These are phyloP conservation scores for Flammula alnicola DNA, from an alignment of 1,284 basidiomycete species.

Conservation along the genomic window DNA sequence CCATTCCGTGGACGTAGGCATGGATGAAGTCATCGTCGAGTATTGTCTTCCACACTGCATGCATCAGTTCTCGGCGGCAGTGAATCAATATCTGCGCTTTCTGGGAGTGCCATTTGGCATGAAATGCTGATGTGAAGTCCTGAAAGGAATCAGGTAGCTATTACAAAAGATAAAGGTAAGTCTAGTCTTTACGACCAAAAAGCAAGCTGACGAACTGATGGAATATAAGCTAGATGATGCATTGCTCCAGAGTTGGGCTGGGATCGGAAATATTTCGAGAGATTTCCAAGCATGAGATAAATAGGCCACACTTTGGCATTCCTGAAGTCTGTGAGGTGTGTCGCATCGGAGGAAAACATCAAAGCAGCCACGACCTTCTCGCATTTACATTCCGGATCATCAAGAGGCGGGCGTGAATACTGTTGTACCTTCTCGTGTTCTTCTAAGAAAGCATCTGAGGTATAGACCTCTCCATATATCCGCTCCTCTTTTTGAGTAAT, in stretches of 20 bases:
- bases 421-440: slow-evolving; percentile 29
- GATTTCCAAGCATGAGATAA: slow-evolving; percentile 35
- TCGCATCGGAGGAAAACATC: slow-evolving; percentile 42
- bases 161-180: slow-evolving; percentile 5
- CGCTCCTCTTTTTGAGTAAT: neutral
- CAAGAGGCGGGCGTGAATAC: slow-evolving; percentile 12
- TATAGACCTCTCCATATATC: slow-evolving; percentile 29
- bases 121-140: slow-evolving; percentile 23
- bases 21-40: slow-evolving; percentile 29
- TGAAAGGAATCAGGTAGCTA: slow-evolving; percentile 32
- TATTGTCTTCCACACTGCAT: slow-evolving; percentile 25
- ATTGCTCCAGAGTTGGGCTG: slow-evolving; percentile 22
- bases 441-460: slow-evolving; percentile 30
- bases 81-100: slow-evolving; percentile 23
- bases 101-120: slow-evolving; percentile 23
- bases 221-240: slow-evolving; percentile 25
- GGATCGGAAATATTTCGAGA: slow-evolving; percentile 34
- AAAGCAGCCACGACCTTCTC: slow-evolving; percentile 35
- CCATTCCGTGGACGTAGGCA: slow-evolving; percentile 25
- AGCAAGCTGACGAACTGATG: slow-evolving; percentile 21
- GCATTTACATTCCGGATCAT: slow-evolving; percentile 27
- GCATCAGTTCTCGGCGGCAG: slow-evolving; percentile 30
- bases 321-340: slow-evolving; percentile 40
- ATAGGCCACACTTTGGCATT: slow-evolving; percentile 37
- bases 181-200: slow-evolving; percentile 25